Evolutionary conservation across 2,329 filamentous ascomycete species (phyloP), one percentile per base, ranked within the genome.

Genomic region (Phialophora tarda): DNA sequence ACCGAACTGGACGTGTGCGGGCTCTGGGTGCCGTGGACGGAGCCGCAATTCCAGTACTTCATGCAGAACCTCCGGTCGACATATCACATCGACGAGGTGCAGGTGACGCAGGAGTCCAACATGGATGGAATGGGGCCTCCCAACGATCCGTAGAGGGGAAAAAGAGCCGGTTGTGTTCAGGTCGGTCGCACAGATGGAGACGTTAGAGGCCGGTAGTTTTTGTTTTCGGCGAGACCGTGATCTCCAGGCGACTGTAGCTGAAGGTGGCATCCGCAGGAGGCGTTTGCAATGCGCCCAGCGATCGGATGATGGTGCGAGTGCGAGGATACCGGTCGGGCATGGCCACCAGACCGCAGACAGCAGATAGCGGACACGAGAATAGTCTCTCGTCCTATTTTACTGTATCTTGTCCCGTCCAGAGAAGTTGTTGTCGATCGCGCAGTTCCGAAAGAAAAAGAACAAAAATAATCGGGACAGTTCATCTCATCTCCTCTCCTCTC

Each of bases 21-120:
- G 12, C 23, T 32, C n/a, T 61, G 59, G 59, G 24, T 51, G 28
- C n/a, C 59, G 21, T 26, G 53, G 24, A 24, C 14, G 5, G 59
- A 61, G 59, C 34, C 47, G 8, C 12, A 41, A 12, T 61, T 26
- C 14, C 59, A 61, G 30, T 61, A 61, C 47, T 61, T 24, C 21
- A 53, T 53, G 47, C 47, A 51, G 30, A 61, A 53, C 28, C 48
- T 61, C 26, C 24, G 12, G 6, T 23, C 28, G n/a, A 50, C 23
- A 30, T 58, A 44, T 38, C 41, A 59, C 38, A 24, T 23, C 28
- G 57, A 50, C 28, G 10, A 34, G 21, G 26, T 14, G 11, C 3
- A 47, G 17, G 44, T 14, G 24, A 26, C 28, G 38, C 14, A n/a
- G 17, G 17, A 44, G 1, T n/a, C 38, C 38, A 44, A 44, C 38